These are phyloP conservation scores for Medicago truncatula DNA, from an alignment of 306 rosid genomes.

Conservation along the genomic window MtrunA17r5.0-ANR NC_053044.1:46755501-46756000, in stretches of 20 bases:
- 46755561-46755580: background rate
- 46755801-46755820: background rate
- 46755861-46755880: background rate
- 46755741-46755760: background rate
- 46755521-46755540: background rate
- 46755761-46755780: background rate
- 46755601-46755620: background rate
- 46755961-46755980: background rate
- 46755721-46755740: background rate
- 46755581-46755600: background rate
- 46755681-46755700: too few species aligned
- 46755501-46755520: background rate
- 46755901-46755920: conserved; percentile 5
- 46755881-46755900: background rate
- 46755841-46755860: background rate
- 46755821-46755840: background rate
- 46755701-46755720: conserved; percentile 8
- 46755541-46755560: conserved; percentile 4
- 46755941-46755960: background rate
- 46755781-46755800: background rate
- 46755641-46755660: background rate
- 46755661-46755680: too few species aligned
- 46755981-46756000: background rate
- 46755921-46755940: conserved; percentile 13
- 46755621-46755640: background rate